Percentiles rank a stretch among this genome's conserved stretches.
These are phyloP conservation scores for Phytophthora sansomeana DNA, from an alignment of 352 stramenopile genomes.

Conservation along the genomic window DNA sequence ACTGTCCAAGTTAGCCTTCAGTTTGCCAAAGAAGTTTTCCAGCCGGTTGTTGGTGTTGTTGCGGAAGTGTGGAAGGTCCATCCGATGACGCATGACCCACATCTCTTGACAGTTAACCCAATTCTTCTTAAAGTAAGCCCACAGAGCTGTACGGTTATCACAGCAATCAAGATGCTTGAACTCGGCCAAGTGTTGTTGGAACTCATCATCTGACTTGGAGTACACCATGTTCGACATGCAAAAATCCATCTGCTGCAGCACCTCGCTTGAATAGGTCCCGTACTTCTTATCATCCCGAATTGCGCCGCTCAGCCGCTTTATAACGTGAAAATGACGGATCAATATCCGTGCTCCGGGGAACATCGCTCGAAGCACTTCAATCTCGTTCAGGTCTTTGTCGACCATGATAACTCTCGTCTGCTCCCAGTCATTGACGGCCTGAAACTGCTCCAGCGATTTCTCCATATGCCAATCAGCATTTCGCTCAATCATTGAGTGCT, in stretches of 20 bases:
- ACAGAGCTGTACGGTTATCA: not conserved
- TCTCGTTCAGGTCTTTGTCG: not conserved
- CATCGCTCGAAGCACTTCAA: conserved; percentile 4
- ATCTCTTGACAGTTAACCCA: not conserved
- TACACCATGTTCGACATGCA: conserved; percentile 16
- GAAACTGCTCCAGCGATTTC: conserved; percentile 6
- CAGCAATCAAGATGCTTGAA: conserved; percentile 3
- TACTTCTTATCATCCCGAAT: conserved; percentile 14
- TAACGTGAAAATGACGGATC: conserved; percentile 8
- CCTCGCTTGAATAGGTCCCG: conserved; percentile 1
- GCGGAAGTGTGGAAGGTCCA: not conserved
- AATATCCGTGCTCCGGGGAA: not conserved
- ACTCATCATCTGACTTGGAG: not conserved
- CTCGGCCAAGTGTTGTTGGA: conserved; percentile 11
- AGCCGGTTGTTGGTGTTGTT: not conserved
- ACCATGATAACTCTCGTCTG: conserved; percentile 10
- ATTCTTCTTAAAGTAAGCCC: not conserved
- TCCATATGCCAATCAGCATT: conserved; percentile 11
- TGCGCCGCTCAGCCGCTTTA: conserved; percentile 4
- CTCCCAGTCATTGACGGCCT: not conserved
- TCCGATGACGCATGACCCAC: not conserved
- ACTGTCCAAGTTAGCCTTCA: not conserved
- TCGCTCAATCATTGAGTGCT: conserved; percentile 16
- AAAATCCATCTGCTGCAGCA: conserved; percentile 13
- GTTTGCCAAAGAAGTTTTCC: not conserved